Conservation (phyloP, 257 asterid species). For the Przewalskia tangutica region DNA sequence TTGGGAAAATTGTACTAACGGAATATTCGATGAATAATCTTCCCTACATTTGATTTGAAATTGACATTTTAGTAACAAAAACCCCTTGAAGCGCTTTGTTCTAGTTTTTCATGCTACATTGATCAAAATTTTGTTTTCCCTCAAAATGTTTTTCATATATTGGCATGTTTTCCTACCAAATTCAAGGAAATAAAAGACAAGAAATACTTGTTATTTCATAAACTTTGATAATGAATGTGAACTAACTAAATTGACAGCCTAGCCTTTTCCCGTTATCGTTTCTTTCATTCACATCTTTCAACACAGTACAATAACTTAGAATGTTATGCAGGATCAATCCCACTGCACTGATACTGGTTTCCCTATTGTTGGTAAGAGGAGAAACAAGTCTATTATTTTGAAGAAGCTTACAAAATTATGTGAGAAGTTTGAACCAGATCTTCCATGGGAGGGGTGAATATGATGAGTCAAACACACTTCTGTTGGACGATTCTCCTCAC, state of each 20-base stretch:
- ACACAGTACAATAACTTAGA: not conserved
- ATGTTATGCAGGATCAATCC: slow-evolving; percentile 57
- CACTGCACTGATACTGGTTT: slow-evolving; percentile 54
- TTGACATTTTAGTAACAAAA: not conserved
- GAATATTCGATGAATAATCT: not conserved
- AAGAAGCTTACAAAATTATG: slow-evolving; percentile 73
- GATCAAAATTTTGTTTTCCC: not conserved
- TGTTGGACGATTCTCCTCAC: slow-evolving; percentile 71
- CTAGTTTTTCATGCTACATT: not conserved
- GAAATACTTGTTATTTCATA: not conserved
- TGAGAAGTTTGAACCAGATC: slow-evolving; percentile 55
- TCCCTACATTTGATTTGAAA: not conserved
- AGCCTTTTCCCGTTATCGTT: not conserved
- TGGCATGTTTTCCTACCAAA: not conserved
- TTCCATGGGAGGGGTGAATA: slow-evolving; percentile 76
- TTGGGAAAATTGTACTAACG: not conserved
- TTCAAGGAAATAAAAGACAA: not conserved
- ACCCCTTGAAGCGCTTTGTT: not conserved
- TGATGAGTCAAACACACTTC: slow-evolving; percentile 68
- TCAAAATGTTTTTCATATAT: not conserved
- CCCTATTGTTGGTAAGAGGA: slow-evolving; percentile 41
- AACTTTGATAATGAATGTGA: not conserved
- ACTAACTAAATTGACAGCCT: not conserved
- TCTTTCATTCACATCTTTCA: not conserved
- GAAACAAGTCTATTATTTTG: slow-evolving; percentile 50